Evolutionary conservation across 2,329 filamentous ascomycete genomes (phyloP).

Genomic region (Purpureocillium takamizusanense): DNA sequence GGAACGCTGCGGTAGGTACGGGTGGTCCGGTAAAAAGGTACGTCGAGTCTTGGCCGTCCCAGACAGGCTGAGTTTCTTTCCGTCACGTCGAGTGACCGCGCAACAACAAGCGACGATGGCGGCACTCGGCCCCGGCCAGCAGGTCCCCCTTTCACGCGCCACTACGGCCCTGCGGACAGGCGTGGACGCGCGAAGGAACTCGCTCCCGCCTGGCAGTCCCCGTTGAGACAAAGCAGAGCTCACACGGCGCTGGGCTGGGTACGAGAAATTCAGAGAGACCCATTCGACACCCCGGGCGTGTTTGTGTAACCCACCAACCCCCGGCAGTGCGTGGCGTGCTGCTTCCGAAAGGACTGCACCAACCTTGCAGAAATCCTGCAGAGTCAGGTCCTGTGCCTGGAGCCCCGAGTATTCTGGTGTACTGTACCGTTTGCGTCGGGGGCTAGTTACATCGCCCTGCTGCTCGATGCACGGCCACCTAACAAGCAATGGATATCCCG

Average conservation of each 20-base stretch:
- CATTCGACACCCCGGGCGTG: slow-evolving; percentile 4
- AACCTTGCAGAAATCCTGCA: slow-evolving; percentile 10
- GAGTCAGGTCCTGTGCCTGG: slow-evolving; percentile 10
- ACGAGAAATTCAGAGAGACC: slow-evolving; percentile 5
- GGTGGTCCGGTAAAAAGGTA: too few relatives aligned
- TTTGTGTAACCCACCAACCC: slow-evolving; percentile 11
- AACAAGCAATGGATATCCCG: slow-evolving; percentile 9
- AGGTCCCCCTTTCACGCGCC: not conserved
- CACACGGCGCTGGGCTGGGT: slow-evolving; percentile 4
- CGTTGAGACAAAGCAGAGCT: slow-evolving; percentile 1
- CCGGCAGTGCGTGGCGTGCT: slow-evolving; percentile 14
- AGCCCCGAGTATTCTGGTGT: slow-evolving; percentile 11
- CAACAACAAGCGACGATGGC: too few relatives aligned
- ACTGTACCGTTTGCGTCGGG: slow-evolving; percentile 11
- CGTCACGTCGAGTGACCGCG: too few relatives aligned
- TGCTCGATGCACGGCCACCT: slow-evolving; percentile 9
- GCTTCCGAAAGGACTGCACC: slow-evolving; percentile 12
- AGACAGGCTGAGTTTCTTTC: not conserved
- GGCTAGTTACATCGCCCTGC: slow-evolving; percentile 7
- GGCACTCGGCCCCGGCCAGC: not conserved
- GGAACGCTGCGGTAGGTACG: too few relatives aligned
- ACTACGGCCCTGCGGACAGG: not conserved
- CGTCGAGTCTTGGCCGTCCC: too few relatives aligned
- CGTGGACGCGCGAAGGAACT: not conserved
- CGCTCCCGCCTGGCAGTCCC: slow-evolving; percentile 1